Conservation (phyloP, 2,329 filamentous ascomycete species). For the Bisporella sp. region DNA sequence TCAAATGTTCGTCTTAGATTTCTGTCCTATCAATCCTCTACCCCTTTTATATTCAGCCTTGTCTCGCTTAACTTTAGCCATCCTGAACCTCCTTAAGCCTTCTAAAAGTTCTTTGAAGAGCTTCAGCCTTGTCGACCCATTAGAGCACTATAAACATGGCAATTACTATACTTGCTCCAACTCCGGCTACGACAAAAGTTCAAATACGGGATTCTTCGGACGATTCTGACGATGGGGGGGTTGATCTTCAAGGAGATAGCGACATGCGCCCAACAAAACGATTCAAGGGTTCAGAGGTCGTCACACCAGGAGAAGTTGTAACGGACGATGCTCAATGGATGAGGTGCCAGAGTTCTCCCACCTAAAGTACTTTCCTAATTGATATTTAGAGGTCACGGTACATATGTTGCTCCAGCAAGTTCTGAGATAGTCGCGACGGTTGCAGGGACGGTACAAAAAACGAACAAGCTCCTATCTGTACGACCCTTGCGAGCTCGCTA, state of each 20-base stretch:
- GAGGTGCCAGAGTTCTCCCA: constrained; percentile 46
- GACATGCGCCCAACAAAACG: constrained; percentile 38
- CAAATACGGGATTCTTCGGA: constrained; percentile 8
- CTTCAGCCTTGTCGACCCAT: neutral
- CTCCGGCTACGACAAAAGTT: constrained; percentile 18
- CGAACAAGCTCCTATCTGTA: constrained; percentile 94
- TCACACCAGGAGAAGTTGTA: constrained; percentile 84
- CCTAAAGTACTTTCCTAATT: constrained; percentile 13
- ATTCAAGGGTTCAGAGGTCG: constrained; percentile 43
- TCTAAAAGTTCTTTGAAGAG: neutral
- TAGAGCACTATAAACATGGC: constrained; percentile 19
- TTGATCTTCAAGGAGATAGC: constrained; percentile 26
- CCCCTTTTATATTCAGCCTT: no score
- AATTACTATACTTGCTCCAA: constrained; percentile 27
- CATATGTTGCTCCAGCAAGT: constrained; percentile 59
- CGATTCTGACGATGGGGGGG: constrained; percentile 25
- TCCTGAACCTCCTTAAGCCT: no score
- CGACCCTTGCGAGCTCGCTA: constrained; percentile 87
- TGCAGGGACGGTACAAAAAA: constrained; percentile 82
- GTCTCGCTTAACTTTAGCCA: no score
- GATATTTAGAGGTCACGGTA: constrained; percentile 74
- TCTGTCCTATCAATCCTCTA: no score
- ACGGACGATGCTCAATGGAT: constrained; percentile 96
- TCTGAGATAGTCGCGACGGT: constrained; percentile 81
- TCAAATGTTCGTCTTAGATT: no score